Conservation (phyloP, 192 early-diverging fungal species). For the Rhizophlyctis rosea region DNA sequence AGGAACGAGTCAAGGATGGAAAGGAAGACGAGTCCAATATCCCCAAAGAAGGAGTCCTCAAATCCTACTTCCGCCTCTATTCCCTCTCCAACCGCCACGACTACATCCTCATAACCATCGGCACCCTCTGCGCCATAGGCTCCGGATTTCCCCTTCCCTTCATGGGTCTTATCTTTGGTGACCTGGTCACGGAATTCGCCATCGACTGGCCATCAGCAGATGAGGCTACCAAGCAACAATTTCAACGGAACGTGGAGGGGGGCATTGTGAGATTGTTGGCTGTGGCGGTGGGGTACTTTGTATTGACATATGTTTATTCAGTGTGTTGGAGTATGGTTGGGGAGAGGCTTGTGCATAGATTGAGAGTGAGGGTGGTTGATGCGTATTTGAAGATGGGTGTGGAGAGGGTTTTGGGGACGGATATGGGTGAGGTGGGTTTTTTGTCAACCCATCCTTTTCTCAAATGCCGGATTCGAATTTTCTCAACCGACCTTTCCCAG, state of each 20-base stretch:
- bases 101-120: conserved; percentile 1
- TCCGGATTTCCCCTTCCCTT: conserved; percentile 10
- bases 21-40: no score
- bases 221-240: no score
- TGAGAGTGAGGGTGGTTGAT: background rate
- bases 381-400: background rate
- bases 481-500: background rate
- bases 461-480: no score
- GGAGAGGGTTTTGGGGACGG: background rate
- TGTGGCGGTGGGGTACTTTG: conserved; percentile 5
- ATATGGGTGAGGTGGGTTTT: conserved; percentile 1
- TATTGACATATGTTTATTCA: conserved; percentile 5
- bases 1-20: no score
- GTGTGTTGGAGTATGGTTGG: conserved; percentile 12
- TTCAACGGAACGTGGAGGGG: background rate
- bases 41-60: no score
- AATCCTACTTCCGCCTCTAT: conserved; percentile 10
- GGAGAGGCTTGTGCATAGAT: background rate
- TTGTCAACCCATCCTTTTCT: background rate
- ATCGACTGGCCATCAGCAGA: no score
- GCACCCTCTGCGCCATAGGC: conserved; percentile 1
- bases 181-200: conserved; percentile 6
- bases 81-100: background rate
- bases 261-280: background rate
- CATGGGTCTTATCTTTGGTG: conserved; percentile 12